Evolutionary conservation across 768 basidiomycete genomes (phyloP).

Genomic region (Dioszegia aurantiaca): DNA sequence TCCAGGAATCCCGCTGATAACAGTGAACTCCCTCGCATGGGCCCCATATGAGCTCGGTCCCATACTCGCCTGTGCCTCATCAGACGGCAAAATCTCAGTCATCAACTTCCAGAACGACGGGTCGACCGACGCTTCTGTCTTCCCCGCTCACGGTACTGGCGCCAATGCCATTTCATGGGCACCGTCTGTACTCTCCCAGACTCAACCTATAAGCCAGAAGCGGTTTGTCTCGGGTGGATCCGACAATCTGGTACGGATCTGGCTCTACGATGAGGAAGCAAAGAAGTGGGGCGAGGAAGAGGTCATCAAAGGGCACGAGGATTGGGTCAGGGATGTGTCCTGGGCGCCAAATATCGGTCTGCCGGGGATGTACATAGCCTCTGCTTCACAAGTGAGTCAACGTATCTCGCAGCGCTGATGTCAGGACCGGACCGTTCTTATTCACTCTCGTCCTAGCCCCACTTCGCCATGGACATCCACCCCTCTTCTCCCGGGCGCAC

Average conservation of each 20-base stretch:
- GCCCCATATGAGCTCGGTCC: slow-evolving; percentile 98
- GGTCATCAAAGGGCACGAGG: slow-evolving; percentile 82
- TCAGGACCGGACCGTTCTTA: slow-evolving; percentile 52
- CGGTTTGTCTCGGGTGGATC: slow-evolving; percentile 94
- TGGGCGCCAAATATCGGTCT: slow-evolving; percentile 98
- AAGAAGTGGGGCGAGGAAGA: slow-evolving; percentile 91
- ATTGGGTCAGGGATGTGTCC: slow-evolving; percentile 98
- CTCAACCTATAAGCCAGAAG: slow-evolving; percentile 64
- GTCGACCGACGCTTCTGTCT: slow-evolving; percentile 90
- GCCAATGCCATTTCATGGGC: slow-evolving; percentile 99
- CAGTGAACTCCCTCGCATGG: slow-evolving; percentile 98
- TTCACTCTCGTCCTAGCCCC: slow-evolving; percentile 48
- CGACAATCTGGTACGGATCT: slow-evolving; percentile 91
- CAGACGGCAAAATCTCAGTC: slow-evolving; percentile 94
- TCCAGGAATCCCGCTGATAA: slow-evolving; percentile 14
- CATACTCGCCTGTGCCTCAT: slow-evolving; percentile 92
- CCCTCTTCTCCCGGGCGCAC: slow-evolving; percentile 52
- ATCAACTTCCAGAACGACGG: slow-evolving; percentile 97
- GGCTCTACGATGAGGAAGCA: slow-evolving; percentile 81
- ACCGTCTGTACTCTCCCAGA: slow-evolving; percentile 74
- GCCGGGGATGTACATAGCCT: slow-evolving; percentile 90
- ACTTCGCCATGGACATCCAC: slow-evolving; percentile 49
- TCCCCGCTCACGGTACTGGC: slow-evolving; percentile 91
- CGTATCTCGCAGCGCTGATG: slow-evolving; percentile 13
- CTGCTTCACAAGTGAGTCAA: slow-evolving; percentile 76